Evolutionary conservation across 116 monocot species (phyloP).

Genomic region (Phalaenopsis hybrid): DNA sequence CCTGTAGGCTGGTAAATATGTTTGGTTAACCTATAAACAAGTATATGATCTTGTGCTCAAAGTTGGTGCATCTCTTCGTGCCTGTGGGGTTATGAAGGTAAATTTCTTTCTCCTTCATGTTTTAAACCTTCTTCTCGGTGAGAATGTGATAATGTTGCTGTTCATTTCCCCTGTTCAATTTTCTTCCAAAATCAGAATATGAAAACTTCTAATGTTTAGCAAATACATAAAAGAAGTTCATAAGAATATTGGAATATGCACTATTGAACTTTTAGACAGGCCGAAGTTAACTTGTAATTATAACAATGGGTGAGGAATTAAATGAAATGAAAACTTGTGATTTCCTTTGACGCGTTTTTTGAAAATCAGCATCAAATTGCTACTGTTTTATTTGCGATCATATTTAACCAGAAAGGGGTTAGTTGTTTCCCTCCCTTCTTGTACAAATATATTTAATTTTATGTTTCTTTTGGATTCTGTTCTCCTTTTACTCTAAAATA

Average conservation of each 20-base stretch:
- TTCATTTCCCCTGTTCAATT: background rate
- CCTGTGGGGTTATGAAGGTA: constrained; percentile 52
- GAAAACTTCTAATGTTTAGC: background rate
- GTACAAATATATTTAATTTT: background rate
- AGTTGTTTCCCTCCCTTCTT: background rate
- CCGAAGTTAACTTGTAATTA: background rate
- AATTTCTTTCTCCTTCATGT: background rate
- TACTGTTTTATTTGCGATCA: background rate
- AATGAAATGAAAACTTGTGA: background rate
- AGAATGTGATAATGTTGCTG: background rate
- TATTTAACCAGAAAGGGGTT: background rate
- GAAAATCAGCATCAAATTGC: background rate
- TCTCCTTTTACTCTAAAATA: background rate
- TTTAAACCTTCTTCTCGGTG: background rate
- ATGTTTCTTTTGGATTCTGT: background rate
- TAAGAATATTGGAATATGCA: background rate
- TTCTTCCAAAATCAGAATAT: background rate
- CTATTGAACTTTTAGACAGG: background rate
- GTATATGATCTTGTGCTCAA: constrained; percentile 70
- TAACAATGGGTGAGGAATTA: background rate
- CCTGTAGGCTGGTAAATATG: constrained; percentile 60
- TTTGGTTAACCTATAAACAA: constrained; percentile 72
- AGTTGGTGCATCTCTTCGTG: constrained; percentile 61
- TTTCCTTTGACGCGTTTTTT: background rate
- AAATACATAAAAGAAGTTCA: background rate